These are phyloP conservation scores for Talaromyces sp. DNA, from an alignment of 2,329 filamentous ascomycete species.

Conservation along the genomic window DNA sequence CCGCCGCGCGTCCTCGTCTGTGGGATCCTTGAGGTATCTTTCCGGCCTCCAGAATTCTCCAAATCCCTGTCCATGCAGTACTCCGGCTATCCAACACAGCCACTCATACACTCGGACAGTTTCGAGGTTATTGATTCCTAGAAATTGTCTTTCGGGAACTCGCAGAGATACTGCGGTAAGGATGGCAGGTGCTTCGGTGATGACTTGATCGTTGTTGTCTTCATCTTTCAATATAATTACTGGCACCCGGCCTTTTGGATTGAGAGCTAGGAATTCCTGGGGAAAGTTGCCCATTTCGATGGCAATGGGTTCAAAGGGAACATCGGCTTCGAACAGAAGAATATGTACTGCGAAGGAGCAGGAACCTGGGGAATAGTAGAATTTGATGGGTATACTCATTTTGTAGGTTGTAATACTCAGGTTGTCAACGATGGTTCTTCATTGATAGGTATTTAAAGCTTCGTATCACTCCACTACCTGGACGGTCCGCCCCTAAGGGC, in stretches of 20 bases:
- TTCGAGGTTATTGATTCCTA: not conserved
- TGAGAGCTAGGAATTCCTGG: not conserved
- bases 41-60: not conserved
- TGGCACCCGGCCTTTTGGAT: not conserved
- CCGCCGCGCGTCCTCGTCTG: not conserved
- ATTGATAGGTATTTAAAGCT: not conserved
- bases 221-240: not conserved
- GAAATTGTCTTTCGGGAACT: not conserved
- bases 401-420: not conserved
- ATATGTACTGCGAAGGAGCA: not conserved
- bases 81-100: not conserved
- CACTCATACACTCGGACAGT: not conserved
- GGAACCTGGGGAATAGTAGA: not conserved
- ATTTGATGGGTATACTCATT: not conserved
- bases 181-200: not conserved
- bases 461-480: too few species aligned
- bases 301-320: not conserved
- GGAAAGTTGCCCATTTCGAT: not conserved
- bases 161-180: not conserved
- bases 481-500: not conserved
- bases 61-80: not conserved
- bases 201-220: not conserved
- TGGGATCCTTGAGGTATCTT: not conserved
- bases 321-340: not conserved
- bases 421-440: not conserved